Conservation (phyloP, 225 moss, liverwort and hornwort genomes). For the Marchantia paleacea region DNA sequence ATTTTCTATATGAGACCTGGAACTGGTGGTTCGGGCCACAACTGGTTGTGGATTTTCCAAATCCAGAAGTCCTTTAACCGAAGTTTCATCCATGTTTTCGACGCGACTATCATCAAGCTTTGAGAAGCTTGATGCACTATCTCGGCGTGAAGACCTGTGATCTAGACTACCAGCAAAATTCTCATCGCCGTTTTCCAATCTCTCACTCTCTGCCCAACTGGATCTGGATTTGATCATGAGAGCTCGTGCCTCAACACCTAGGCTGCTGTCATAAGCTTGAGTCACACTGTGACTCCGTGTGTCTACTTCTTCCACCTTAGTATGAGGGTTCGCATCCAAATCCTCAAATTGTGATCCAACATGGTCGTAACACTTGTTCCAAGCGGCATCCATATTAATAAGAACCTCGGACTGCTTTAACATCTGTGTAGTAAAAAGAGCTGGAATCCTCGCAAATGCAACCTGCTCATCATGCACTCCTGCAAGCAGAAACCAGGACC, state of each 20-base stretch:
- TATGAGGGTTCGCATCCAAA: neutral
- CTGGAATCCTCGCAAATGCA: neutral
- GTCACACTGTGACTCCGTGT: neutral
- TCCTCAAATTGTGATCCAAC: neutral
- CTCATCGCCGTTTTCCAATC: neutral
- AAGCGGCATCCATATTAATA: conserved; percentile 25
- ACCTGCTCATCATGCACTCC: conserved; percentile 25
- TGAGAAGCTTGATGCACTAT: neutral
- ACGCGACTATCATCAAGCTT: conserved; percentile 9
- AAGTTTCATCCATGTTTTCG: conserved; percentile 23
- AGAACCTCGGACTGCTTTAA: conserved; percentile 20
- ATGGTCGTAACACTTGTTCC: conserved; percentile 28
- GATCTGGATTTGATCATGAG: conserved; percentile 26
- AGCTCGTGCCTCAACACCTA: conserved; percentile 29
- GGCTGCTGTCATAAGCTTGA: conserved; percentile 8
- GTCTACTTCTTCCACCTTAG: neutral
- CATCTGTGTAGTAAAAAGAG: conserved; percentile 23
- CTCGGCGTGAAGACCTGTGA: conserved; percentile 10
- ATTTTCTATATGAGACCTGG: neutral
- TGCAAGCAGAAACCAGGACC: conserved; percentile 7
- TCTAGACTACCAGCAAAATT: conserved; percentile 7
- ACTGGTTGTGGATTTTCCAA: conserved; percentile 16
- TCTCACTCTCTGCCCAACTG: conserved; percentile 17
- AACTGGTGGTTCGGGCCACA: neutral
- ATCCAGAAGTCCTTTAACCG: conserved; percentile 7